Evolutionary conservation across 176 grass and related monocot genomes (phyloP), one percentile per base, ranked within the genome.

Genomic region (Triticum timopheevii): DNA sequence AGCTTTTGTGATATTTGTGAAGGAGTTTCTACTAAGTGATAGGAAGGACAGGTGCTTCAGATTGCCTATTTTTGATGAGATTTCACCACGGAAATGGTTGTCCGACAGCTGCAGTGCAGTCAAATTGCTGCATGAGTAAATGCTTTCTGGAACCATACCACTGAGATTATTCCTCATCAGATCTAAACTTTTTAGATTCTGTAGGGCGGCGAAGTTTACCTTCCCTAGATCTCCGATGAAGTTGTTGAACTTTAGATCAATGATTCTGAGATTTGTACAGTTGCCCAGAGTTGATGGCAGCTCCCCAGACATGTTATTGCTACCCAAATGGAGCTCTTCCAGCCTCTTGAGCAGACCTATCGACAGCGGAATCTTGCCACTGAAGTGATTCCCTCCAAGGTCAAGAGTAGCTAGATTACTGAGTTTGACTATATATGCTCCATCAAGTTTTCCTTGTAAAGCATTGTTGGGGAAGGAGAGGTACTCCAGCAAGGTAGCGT

Each of bases 401-500:
- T 87, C 56, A 45, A 87, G 85, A 12, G 30, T 44, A 54, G 25
- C 22, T 39, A 86, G 25, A 86, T 87, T 87, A 33, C 5, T 23
- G 39, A 87, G 77, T 27, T 87, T 73, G 17, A n/a, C 22, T 24
- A 87, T 62, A 28, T 49, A 17, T 31, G 25, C 61, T 65, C 22
- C 23, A 13, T 61, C 15, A 28, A 81, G 39, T 8, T 52, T 11
- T 52, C 63, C 84, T 13, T 70, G 16, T 2, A 83, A 28, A 20
- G n/a, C 67, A 54, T 88, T 83, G 61, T 16, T 65, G 17, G 86
- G 39, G 20, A 88, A 71, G 28, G 56, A 65, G 9, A 83, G 68
- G 13, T 76, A 13, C 71, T 83, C 38, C n/a, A 82, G 8, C 13
- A 69, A 82, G 7, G 33, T 17, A 2, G 31, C 33, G 1, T 38